A percentile compares a stretch with the other conserved stretches of the same genome.
Evolutionary conservation across 306 rosid genomes (phyloP).

Genomic region (Cyclanthera cordifolia): DNA sequence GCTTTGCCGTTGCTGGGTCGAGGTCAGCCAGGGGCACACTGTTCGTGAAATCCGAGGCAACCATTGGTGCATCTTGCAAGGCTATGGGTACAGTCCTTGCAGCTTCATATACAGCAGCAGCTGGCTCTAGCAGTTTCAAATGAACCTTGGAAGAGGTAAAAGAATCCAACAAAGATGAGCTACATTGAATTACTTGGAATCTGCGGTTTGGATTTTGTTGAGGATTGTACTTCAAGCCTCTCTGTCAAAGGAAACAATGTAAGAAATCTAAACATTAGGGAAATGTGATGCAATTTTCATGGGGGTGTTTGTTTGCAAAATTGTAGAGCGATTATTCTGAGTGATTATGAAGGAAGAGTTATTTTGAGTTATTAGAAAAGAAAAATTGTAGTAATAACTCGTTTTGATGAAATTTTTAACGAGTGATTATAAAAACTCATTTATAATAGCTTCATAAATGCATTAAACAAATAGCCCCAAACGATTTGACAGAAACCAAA

Average conservation of each 20-base stretch:
- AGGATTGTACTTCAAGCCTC: constrained; percentile 22
- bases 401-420: too few relatives aligned
- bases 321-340: too few relatives aligned
- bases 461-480: too few relatives aligned
- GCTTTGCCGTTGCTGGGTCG: constrained; percentile 73
- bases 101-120: constrained; percentile 17
- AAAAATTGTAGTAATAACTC: too few relatives aligned
- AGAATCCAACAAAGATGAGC: constrained; percentile 22
- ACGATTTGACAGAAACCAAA: not conserved
- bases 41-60: constrained; percentile 22
- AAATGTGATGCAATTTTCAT: not conserved
- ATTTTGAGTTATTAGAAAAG: too few relatives aligned
- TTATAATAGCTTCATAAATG: too few relatives aligned
- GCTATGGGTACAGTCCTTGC: constrained; percentile 15
- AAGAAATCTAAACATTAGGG: not conserved
- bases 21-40: constrained; percentile 48
- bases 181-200: constrained; percentile 21
- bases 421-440: too few relatives aligned
- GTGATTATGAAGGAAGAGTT: too few relatives aligned
- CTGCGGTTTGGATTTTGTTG: constrained; percentile 18
- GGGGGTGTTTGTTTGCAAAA: too few relatives aligned
- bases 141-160: constrained; percentile 18
- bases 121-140: constrained; percentile 12
- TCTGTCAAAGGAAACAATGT: constrained; percentile 29
- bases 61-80: constrained; percentile 21